Evolutionary conservation across 495 filamentous ascomycete genomes (phyloP), one percentile per base, ranked within the genome.

Genomic region (Neurospora sp.): DNA sequence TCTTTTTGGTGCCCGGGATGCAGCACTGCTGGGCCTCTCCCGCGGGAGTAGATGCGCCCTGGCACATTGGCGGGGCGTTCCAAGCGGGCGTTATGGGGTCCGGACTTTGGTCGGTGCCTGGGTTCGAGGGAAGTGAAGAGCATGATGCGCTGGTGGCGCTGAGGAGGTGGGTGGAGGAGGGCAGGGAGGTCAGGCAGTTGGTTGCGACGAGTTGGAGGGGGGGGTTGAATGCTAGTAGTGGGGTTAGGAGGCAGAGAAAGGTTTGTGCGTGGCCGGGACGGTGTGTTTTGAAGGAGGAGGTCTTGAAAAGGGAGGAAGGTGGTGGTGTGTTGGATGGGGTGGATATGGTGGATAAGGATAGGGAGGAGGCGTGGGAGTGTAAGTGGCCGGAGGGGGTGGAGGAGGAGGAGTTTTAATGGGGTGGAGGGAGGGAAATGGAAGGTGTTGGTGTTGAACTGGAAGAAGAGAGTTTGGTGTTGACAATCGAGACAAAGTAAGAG

Each of bases 161-260:
- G 70, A 82, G 88, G 79, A 75, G 76, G 3, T 90, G 88, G 88
- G 85, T 87, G 3, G 88, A 89, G 78, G 74, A 80, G 12, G 84
- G 79, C 0, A 77, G 54, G 35, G 77, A 78, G 11, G 84, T 85
- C 0, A 80, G 83, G n/a, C 71, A 78, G 41, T 69, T 87, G 46
- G 77, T 86, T 3, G 84, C 84, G 18, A 87, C 85, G 39, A 82
- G 81, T 16, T 87, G 79, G 76, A 79, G 81, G 69, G 81, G 80
- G 66, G 41, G 73, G 14, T 75, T 79, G 35, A 76, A 82, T 70
- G 72, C 72, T 5, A 72, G 31, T 8, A 74, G 79, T 18, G 85
- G 83, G 5, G 80, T 86, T 0, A 69, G 70, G 72, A 80, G 79
- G 38, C 85, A 86, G 77, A 72, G 85, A 42, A 84, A 82, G 9